phyloP scores from a whole-genome alignment of 2,329 filamentous ascomycete genomes.

The Xylariaceae sp. region DNA sequence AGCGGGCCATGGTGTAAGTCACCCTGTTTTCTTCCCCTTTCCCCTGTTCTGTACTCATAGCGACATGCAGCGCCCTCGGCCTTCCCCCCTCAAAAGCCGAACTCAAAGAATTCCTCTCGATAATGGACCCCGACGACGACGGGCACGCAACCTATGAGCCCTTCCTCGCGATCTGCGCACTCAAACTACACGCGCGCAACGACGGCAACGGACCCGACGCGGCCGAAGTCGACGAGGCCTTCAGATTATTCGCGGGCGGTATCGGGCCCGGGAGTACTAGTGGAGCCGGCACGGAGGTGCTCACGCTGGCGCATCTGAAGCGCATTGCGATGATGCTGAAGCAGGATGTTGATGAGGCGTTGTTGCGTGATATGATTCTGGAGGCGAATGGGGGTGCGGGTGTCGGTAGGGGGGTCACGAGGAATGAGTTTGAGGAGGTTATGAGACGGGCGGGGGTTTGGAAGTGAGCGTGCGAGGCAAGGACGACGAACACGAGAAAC shows the following conservation, averaged over 20 bases:
- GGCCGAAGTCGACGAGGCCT: constrained; percentile 74
- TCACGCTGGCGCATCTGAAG: constrained; percentile 73
- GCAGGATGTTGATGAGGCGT: constrained; percentile 76
- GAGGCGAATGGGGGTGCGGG: constrained; percentile 84
- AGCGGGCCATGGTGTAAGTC: constrained; percentile 66
- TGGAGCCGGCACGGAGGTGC: constrained; percentile 39
- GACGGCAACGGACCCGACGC: constrained; percentile 49
- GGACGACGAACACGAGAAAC: background rate
- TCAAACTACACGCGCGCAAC: constrained; percentile 66
- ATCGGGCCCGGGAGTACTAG: too few species aligned
- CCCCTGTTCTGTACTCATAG: background rate
- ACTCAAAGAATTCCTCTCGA: constrained; percentile 67
- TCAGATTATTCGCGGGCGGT: constrained; percentile 64
- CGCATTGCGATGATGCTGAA: constrained; percentile 75
- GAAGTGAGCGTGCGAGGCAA: constrained; percentile 44
- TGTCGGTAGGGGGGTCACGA: constrained; percentile 62
- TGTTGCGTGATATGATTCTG: constrained; percentile 88
- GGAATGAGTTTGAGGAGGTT: constrained; percentile 79
- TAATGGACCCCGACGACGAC: constrained; percentile 76
- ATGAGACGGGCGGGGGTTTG: constrained; percentile 82
- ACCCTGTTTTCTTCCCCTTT: background rate
- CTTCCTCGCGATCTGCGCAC: constrained; percentile 82
- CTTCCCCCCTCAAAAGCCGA: constrained; percentile 63
- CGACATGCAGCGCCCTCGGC: constrained; percentile 65
- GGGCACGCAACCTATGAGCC: constrained; percentile 73